These are phyloP conservation scores for Pyrus hybrid DNA, from an alignment of 331 rosid genomes.

Conservation along the genomic window DNA sequence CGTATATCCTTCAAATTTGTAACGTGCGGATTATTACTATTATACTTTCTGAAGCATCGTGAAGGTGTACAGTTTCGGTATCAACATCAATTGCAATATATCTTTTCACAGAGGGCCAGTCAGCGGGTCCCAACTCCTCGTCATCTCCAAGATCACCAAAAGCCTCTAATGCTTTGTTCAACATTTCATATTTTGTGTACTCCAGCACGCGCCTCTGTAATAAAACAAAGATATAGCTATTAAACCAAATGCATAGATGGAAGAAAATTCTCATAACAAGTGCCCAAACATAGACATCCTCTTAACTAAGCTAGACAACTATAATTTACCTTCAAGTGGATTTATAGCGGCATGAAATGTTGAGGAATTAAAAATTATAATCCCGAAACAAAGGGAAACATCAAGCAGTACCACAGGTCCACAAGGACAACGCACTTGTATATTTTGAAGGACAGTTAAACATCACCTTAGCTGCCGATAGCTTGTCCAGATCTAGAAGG, in stretches of 20 bases:
- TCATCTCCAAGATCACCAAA: too few species aligned
- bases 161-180: too few species aligned
- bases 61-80: slow-evolving; percentile 65
- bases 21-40: slow-evolving; percentile 19
- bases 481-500: too few species aligned
- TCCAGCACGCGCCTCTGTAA: slow-evolving; percentile 71
- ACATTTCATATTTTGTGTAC: slow-evolving; percentile 81
- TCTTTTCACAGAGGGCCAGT: slow-evolving; percentile 76
- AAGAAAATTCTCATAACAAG: too few species aligned
- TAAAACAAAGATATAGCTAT: slow-evolving; percentile 1
- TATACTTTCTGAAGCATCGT: slow-evolving; percentile 33
- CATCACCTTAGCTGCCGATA: too few species aligned
- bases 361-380: not conserved
- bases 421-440: not conserved
- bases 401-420: not conserved
- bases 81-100: slow-evolving; percentile 58
- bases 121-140: slow-evolving; percentile 93
- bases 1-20: slow-evolving; percentile 77
- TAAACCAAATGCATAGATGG: not conserved
- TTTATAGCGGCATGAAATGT: not conserved
- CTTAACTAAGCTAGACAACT: not conserved
- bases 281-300: not conserved
- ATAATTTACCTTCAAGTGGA: not conserved
- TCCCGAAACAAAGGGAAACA: not conserved
- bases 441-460: too few species aligned